phyloP scores from a whole-genome alignment of 768 basidiomycete species.

The Clitopilus hobsonii region DNA sequence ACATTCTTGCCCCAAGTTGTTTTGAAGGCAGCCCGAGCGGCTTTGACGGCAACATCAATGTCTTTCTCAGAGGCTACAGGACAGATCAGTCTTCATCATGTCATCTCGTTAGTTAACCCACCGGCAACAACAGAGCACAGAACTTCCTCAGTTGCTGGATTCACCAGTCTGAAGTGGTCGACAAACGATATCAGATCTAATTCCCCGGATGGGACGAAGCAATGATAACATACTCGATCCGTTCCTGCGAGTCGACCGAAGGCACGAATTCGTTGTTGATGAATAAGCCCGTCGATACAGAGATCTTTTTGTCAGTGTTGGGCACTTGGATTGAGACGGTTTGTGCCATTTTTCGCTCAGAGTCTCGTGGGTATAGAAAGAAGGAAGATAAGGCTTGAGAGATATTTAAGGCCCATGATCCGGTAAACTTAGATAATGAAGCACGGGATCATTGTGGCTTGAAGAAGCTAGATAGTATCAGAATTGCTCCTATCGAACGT shows the following conservation, averaged over 20 bases:
- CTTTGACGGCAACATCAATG: constrained; percentile 78
- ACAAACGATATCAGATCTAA: constrained; percentile 19
- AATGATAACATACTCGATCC: constrained; percentile 52
- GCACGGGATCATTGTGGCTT: neutral
- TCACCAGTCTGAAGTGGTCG: constrained; percentile 49
- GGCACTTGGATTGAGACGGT: constrained; percentile 35
- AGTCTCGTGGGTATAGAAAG: constrained; percentile 7
- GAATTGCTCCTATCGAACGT: neutral
- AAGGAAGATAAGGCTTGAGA: constrained; percentile 3
- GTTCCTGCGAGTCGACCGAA: constrained; percentile 64
- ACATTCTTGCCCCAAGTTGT: constrained; percentile 89
- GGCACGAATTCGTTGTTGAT: constrained; percentile 88
- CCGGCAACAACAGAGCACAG: constrained; percentile 69
- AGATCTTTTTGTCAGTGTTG: constrained; percentile 42
- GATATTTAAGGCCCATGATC: constrained; percentile 1
- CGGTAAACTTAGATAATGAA: neutral
- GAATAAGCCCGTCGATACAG: constrained; percentile 79
- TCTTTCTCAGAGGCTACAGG: constrained; percentile 70
- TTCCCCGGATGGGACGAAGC: constrained; percentile 2
- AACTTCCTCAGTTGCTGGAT: constrained; percentile 76
- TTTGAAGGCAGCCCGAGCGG: constrained; percentile 78
- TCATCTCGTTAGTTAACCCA: constrained; percentile 13
- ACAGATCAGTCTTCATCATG: constrained; percentile 1
- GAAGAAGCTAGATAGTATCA: neutral
- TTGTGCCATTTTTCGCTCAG: constrained; percentile 41